phyloP scores from a whole-genome alignment of 805 yeast genomes.

The Candida boleticola region DNA sequence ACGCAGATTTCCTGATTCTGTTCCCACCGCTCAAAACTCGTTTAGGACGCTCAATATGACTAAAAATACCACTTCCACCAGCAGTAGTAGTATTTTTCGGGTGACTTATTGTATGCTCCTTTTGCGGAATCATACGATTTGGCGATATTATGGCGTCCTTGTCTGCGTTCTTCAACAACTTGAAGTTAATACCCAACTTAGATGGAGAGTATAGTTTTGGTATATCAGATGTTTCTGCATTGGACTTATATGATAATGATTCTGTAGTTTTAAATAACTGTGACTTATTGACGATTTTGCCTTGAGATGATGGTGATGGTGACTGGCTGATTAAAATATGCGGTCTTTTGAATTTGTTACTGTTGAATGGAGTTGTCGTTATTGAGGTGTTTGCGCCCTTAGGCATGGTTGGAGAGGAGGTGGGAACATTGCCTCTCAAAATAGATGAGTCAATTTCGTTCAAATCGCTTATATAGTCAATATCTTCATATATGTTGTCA shows the following conservation, averaged over 20 bases:
- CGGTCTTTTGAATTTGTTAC: slow-evolving; percentile 42
- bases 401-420: not conserved
- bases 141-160: slow-evolving; percentile 36
- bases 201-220: slow-evolving; percentile 23
- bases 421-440: not conserved
- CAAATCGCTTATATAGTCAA: slow-evolving; percentile 22
- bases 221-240: not conserved
- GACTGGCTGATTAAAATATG: slow-evolving; percentile 43
- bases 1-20: slow-evolving; percentile 3
- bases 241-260: not conserved
- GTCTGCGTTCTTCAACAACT: slow-evolving; percentile 34
- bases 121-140: slow-evolving; percentile 11
- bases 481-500: slow-evolving; percentile 13
- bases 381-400: slow-evolving; percentile 12
- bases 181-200: slow-evolving; percentile 24
- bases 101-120: not conserved
- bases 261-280: not conserved
- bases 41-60: slow-evolving; percentile 1
- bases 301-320: slow-evolving; percentile 35
- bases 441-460: slow-evolving; percentile 24
- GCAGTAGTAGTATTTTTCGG: not conserved
- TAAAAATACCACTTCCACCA: slow-evolving; percentile 2
- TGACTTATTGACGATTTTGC: slow-evolving; percentile 8
- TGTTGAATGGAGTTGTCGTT: slow-evolving; percentile 11
- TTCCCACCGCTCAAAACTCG: slow-evolving; percentile 4